phyloP scores from a whole-genome alignment of 2,329 filamentous ascomycete species.

The Beauveria sp. region DNA sequence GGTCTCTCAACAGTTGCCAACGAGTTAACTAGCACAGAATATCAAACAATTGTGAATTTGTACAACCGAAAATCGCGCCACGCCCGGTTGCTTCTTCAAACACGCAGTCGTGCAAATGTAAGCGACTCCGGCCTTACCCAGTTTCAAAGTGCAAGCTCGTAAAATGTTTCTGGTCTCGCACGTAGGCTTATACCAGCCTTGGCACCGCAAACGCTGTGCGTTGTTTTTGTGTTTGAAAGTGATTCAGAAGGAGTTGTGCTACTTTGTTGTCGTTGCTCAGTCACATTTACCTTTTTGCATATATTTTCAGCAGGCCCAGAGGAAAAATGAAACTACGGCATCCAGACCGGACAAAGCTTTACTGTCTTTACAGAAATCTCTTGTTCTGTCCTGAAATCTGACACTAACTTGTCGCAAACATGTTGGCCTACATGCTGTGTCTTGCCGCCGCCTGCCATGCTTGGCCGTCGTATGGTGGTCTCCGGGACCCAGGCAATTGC shows the following conservation, averaged over 20 bases:
- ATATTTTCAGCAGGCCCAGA: not conserved
- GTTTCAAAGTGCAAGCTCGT: slow-evolving; percentile 1
- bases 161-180: not conserved
- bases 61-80: not conserved
- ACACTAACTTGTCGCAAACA: not conserved
- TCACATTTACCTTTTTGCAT: not conserved
- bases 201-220: not conserved
- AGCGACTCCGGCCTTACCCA: not conserved
- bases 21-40: not conserved
- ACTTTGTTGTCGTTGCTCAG: not conserved
- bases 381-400: not conserved
- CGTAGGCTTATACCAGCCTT: not conserved
- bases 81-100: not conserved
- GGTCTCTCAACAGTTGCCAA: not conserved
- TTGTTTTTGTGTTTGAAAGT: slow-evolving; percentile 1
- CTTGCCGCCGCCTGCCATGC: slow-evolving; percentile 3
- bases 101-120: not conserved
- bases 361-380: not conserved
- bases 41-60: slow-evolving; percentile 11
- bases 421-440: not conserved
- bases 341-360: not conserved
- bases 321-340: not conserved
- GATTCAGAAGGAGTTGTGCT: not conserved
- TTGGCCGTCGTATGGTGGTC: slow-evolving; percentile 7
- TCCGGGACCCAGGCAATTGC: slow-evolving; percentile 2